Evolutionary conservation across 208 protist species (phyloP).

Genomic region (Strigomonas culicis): DNA sequence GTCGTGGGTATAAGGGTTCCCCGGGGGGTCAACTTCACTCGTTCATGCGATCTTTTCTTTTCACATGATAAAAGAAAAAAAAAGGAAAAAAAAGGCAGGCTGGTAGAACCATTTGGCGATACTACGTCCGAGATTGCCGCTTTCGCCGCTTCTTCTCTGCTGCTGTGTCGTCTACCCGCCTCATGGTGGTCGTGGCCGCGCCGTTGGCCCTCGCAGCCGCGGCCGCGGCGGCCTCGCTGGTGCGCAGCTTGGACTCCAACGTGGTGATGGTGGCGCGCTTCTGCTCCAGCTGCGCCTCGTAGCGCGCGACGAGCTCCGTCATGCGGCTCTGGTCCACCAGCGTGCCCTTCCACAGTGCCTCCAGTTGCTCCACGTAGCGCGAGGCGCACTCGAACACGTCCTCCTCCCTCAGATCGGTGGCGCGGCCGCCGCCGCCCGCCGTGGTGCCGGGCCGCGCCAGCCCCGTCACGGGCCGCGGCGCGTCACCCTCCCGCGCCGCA

Average conservation of each 20-base stretch:
- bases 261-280: constrained; percentile 83
- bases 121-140: too few relatives aligned
- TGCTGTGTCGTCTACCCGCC: too few relatives aligned
- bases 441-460: neutral
- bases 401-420: constrained; percentile 28
- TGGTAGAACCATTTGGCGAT: too few relatives aligned
- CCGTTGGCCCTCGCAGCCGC: constrained; percentile 91
- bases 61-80: too few relatives aligned
- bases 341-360: constrained; percentile 48
- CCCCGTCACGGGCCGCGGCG: neutral
- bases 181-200: too few relatives aligned
- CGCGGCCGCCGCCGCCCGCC: neutral
- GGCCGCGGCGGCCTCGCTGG: constrained; percentile 91
- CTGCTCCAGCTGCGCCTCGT: constrained; percentile 96
- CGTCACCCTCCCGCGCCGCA: neutral
- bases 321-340: constrained; percentile 38
- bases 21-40: too few relatives aligned
- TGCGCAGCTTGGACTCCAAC: constrained; percentile 95
- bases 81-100: too few relatives aligned
- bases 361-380: constrained; percentile 58
- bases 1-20: too few relatives aligned
- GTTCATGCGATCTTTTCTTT: too few relatives aligned
- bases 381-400: constrained; percentile 49
- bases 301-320: constrained; percentile 94
- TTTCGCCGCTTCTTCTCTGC: too few relatives aligned